Percentiles rank a stretch among this genome's conserved stretches.
These are phyloP conservation scores for Nasturtium officinale DNA, from an alignment of 345 rosid genomes.

Conservation along the genomic window DNA sequence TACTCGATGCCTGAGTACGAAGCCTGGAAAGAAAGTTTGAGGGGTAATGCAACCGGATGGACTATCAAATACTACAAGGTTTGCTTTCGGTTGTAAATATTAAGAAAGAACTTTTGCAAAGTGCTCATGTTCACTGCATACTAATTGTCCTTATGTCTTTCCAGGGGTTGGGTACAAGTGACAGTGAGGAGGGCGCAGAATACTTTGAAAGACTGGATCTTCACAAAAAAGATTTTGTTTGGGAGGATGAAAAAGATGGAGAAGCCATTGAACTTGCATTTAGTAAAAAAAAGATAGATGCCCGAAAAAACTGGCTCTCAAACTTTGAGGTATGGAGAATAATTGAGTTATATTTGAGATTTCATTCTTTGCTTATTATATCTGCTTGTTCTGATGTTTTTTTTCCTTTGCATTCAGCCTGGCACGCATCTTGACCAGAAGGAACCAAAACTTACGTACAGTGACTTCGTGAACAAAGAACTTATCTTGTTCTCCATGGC, in stretches of 20 bases:
- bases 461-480: slow-evolving; percentile 94
- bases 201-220: slow-evolving; percentile 60
- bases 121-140: neutral
- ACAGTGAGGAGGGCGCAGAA: slow-evolving; percentile 71
- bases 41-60: slow-evolving; percentile 76
- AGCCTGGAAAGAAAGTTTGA: slow-evolving; percentile 76
- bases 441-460: slow-evolving; percentile 64
- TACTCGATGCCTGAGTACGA: slow-evolving; percentile 96
- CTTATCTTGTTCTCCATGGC: slow-evolving; percentile 95
- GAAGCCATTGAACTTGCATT: slow-evolving; percentile 96
- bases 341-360: neutral
- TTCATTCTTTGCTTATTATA: neutral
- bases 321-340: slow-evolving; percentile 62
- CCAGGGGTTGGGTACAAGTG: slow-evolving; percentile 96
- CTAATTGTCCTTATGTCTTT: slow-evolving; percentile 1
- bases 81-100: slow-evolving; percentile 30
- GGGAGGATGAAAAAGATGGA: slow-evolving; percentile 83
- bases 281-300: slow-evolving; percentile 94
- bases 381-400: slow-evolving; percentile 12
- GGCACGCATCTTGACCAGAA: slow-evolving; percentile 88
- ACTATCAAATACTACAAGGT: slow-evolving; percentile 96
- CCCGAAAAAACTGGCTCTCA: slow-evolving; percentile 94
- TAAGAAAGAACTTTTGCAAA: neutral
- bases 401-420: slow-evolving; percentile 57
- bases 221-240: slow-evolving; percentile 87